Evolutionary conservation across 140 eudicot genomes (phyloP).

Genomic region (Stevia rebaudiana): DNA sequence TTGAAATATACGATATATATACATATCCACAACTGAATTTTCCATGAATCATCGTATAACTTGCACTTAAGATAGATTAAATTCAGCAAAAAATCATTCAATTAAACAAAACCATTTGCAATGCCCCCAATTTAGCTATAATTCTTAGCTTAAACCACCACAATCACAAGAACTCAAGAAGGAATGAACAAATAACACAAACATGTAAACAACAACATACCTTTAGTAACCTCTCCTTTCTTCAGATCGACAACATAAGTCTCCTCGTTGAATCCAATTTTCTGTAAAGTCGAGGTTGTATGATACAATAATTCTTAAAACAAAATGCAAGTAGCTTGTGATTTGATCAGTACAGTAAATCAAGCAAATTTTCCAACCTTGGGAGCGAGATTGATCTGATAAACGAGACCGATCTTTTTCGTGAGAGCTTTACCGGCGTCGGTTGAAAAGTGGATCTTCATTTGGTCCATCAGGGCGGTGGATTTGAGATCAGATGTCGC

Average conservation of each 20-base stretch:
- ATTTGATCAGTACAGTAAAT: not conserved
- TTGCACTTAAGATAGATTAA: not conserved
- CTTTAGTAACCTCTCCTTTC: slow-evolving; percentile 89
- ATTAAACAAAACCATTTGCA: not conserved
- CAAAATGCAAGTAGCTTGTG: not conserved
- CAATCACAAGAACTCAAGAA: not conserved
- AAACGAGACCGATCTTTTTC: slow-evolving; percentile 70
- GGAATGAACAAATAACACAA: not conserved
- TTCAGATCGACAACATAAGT: slow-evolving; percentile 75
- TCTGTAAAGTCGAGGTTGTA: slow-evolving; percentile 37
- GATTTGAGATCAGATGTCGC: slow-evolving; percentile 56
- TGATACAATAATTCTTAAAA: not conserved
- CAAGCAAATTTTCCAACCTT: slow-evolving; percentile 35
- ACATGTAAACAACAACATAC: slow-evolving; percentile 24
- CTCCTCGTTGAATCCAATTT: slow-evolving; percentile 78
- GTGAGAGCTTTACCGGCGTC: slow-evolving; percentile 69
- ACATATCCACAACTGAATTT: not conserved
- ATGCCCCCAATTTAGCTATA: not conserved
- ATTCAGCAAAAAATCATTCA: not conserved
- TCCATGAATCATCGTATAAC: not conserved
- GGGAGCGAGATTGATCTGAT: slow-evolving; percentile 75
- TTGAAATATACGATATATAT: no score
- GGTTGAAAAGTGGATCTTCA: slow-evolving; percentile 72
- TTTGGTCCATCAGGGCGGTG: slow-evolving; percentile 77
- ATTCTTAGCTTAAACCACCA: not conserved